Conservation (phyloP, 1,139 yeast genomes). For the Nadsonia commutata region DNA sequence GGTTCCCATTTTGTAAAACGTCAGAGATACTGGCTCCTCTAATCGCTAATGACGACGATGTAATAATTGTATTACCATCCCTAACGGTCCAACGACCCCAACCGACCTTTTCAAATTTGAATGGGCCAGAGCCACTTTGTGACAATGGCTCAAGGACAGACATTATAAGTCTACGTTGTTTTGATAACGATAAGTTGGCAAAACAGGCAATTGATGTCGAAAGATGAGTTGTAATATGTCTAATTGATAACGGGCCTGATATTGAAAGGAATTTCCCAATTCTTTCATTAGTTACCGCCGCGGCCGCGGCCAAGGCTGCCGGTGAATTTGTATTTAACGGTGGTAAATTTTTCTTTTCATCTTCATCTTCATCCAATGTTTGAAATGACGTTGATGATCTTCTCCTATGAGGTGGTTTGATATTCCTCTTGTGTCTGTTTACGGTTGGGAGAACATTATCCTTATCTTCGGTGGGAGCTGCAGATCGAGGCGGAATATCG, state of each 20-base stretch:
- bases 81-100: conserved; percentile 98
- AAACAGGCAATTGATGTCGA: conserved; percentile 66
- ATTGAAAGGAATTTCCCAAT: conserved; percentile 51
- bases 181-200: conserved; percentile 65
- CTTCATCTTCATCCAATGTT: too few relatives aligned
- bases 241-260: conserved; percentile 82
- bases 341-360: too few relatives aligned
- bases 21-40: conserved; percentile 12
- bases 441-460: too few relatives aligned
- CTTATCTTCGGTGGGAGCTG: too few relatives aligned
- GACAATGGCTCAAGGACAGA: conserved; percentile 71
- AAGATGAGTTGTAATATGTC: conserved; percentile 73
- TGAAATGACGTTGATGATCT: too few relatives aligned
- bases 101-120: conserved; percentile 84
- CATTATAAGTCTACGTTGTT: conserved; percentile 82
- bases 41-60: conserved; percentile 6
- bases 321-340: conserved; percentile 65
- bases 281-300: conserved; percentile 69
- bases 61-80: conserved; percentile 21
- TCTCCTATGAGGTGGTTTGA: too few relatives aligned
- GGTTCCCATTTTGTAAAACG: too few relatives aligned
- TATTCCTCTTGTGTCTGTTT: too few relatives aligned
- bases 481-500: too few relatives aligned
- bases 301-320: conserved; percentile 77
- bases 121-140: conserved; percentile 35